Evolutionary conservation across 805 yeast genomes (phyloP).

Genomic region (Saccharomycopsis synnaedendra): DNA sequence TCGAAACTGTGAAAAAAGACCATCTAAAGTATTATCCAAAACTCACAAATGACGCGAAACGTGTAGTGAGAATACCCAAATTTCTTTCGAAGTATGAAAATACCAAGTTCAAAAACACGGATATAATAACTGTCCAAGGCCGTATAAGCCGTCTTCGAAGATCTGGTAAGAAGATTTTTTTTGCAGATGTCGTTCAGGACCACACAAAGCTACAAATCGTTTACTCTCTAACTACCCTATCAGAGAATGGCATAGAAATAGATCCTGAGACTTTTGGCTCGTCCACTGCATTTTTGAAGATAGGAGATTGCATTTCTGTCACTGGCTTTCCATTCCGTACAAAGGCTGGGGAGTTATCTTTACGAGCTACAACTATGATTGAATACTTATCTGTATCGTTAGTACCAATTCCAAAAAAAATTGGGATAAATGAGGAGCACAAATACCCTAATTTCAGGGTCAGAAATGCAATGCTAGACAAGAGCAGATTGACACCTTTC

Average conservation of each 20-base stretch:
- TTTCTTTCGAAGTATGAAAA: too few species aligned
- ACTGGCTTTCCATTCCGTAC: constrained; percentile 68
- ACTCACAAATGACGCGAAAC: too few species aligned
- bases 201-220: constrained; percentile 47
- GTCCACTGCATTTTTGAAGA: constrained; percentile 34
- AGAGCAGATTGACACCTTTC: constrained; percentile 17
- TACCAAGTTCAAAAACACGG: too few species aligned
- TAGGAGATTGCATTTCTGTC: constrained; percentile 64
- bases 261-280: constrained; percentile 3
- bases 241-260: neutral
- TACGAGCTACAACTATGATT: constrained; percentile 38
- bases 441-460: constrained; percentile 10
- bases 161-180: constrained; percentile 59
- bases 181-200: constrained; percentile 61
- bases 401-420: constrained; percentile 30
- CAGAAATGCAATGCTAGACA: constrained; percentile 1
- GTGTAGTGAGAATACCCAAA: too few species aligned
- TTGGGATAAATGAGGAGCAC: neutral
- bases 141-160: constrained; percentile 45
- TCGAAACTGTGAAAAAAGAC: too few species aligned
- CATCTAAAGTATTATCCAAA: too few species aligned
- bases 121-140: constrained; percentile 26
- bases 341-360: constrained; percentile 65
- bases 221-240: constrained; percentile 18
- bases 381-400: constrained; percentile 49